A percentile compares a stretch with the other conserved stretches of the same genome.
phyloP scores from a whole-genome alignment of 2,329 filamentous ascomycete species.

The Ophiostoma pallidulum region DNA sequence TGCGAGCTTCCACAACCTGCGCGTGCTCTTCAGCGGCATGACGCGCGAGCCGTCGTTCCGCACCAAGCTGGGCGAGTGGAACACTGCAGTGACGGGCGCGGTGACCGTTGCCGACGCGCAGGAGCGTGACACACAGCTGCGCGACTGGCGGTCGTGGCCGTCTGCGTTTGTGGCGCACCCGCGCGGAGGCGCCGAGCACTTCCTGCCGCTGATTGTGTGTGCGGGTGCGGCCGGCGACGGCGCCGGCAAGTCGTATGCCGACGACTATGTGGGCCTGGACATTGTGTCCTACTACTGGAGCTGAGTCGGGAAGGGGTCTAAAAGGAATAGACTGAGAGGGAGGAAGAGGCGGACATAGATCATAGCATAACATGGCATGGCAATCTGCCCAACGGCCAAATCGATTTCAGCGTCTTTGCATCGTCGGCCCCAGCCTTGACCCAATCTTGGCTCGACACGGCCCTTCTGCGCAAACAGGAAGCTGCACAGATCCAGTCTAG shows the following conservation, averaged over 20 bases:
- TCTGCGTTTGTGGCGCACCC: slow-evolving; percentile 46
- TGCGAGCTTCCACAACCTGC: slow-evolving; percentile 47
- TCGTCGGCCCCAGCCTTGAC: no score
- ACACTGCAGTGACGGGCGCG: slow-evolving; percentile 33
- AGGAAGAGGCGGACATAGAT: no score
- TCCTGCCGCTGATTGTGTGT: slow-evolving; percentile 49
- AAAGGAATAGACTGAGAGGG: no score
- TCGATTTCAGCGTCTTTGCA: no score
- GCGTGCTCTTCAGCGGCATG: slow-evolving; percentile 31
- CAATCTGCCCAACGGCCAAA: no score
- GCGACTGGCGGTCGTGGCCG: slow-evolving; percentile 38
- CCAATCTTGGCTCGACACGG: no score
- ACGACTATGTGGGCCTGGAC: slow-evolving; percentile 38
- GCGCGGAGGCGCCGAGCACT: slow-evolving; percentile 44
- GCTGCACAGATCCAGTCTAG: no score
- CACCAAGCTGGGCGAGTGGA: slow-evolving; percentile 33
- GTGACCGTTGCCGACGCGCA: slow-evolving; percentile 24
- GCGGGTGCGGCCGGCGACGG: slow-evolving; percentile 39
- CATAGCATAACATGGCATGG: no score
- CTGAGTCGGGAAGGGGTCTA: no score
- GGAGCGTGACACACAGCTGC: slow-evolving; percentile 32
- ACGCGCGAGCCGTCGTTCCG: slow-evolving; percentile 19
- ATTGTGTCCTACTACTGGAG: slow-evolving; percentile 50
- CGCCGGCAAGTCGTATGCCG: slow-evolving; percentile 35
- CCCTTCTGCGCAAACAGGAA: no score